Conservation (phyloP, 2,329 filamentous ascomycete species). For the Talaromyces sp. region DNA sequence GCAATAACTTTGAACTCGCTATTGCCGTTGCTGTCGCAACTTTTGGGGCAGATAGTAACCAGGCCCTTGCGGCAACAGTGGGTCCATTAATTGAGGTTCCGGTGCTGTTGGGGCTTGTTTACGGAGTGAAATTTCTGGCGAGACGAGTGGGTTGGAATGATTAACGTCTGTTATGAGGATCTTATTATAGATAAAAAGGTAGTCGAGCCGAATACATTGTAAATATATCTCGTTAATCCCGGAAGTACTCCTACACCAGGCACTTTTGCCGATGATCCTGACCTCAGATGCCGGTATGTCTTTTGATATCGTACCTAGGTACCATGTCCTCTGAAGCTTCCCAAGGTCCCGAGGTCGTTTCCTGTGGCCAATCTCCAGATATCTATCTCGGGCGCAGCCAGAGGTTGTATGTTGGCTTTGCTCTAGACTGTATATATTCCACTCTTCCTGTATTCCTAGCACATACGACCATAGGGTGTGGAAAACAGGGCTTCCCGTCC, state of each 20-base stretch:
- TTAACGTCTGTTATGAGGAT: background rate
- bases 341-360: too few relatives aligned
- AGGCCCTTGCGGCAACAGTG: constrained; percentile 77
- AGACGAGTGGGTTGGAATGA: constrained; percentile 53
- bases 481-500: constrained; percentile 9
- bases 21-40: constrained; percentile 82
- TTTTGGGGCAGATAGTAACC: constrained; percentile 70
- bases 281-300: too few relatives aligned
- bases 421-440: background rate
- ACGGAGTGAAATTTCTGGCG: constrained; percentile 58
- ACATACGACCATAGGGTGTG: constrained; percentile 9
- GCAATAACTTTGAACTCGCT: constrained; percentile 89
- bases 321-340: too few relatives aligned
- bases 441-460: background rate
- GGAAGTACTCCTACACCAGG: too few relatives aligned
- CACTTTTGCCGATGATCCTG: too few relatives aligned
- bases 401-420: background rate
- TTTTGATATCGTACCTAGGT: too few relatives aligned
- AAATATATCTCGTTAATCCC: background rate
- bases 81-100: constrained; percentile 84
- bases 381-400: too few relatives aligned
- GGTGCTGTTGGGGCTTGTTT: constrained; percentile 71
- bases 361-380: too few relatives aligned
- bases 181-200: background rate
- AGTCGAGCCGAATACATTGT: background rate